phyloP scores from a whole-genome alignment of 164 flowering plant genomes.

The Liquidambar formosana region DNA sequence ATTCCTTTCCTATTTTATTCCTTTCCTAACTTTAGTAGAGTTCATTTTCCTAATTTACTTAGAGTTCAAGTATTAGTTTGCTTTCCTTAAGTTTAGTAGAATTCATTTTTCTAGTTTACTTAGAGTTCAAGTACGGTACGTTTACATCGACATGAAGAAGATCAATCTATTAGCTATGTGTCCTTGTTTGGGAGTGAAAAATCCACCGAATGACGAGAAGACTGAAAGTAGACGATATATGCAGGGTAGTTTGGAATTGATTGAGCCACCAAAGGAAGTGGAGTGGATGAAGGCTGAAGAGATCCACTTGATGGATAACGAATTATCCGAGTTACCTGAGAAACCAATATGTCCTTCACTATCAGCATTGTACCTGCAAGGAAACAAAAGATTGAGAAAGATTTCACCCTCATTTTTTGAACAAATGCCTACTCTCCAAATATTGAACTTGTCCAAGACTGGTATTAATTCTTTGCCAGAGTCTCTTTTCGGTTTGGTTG shows the following conservation, averaged over 20 bases:
- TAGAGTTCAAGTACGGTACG: too few relatives aligned
- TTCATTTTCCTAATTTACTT: too few relatives aligned
- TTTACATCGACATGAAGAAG: too few relatives aligned
- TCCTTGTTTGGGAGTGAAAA: too few relatives aligned
- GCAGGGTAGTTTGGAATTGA: slow-evolving; percentile 4
- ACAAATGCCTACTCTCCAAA: slow-evolving; percentile 21
- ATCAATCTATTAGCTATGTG: too few relatives aligned
- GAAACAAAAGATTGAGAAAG: slow-evolving; percentile 12
- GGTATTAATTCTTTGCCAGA: slow-evolving; percentile 22
- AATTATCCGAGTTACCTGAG: slow-evolving; percentile 16
- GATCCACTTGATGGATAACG: slow-evolving; percentile 21
- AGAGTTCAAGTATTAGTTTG: too few relatives aligned
- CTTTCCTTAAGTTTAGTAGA: too few relatives aligned
- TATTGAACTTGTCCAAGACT: slow-evolving; percentile 24
- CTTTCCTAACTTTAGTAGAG: too few relatives aligned
- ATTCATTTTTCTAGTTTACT: too few relatives aligned
- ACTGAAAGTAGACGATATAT: background rate
- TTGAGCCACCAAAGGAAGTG: slow-evolving; percentile 13
- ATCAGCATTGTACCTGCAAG: slow-evolving; percentile 14
- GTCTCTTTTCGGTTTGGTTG: slow-evolving; percentile 11
- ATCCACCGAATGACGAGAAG: too few relatives aligned
- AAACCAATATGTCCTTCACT: slow-evolving; percentile 13
- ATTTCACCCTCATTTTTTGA: slow-evolving; percentile 23
- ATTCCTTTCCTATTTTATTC: too few relatives aligned
- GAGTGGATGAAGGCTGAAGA: slow-evolving; percentile 25